These are phyloP conservation scores for Hypoxylon sp. DNA, from an alignment of 2,329 filamentous ascomycete species.

Conservation along the genomic window DNA sequence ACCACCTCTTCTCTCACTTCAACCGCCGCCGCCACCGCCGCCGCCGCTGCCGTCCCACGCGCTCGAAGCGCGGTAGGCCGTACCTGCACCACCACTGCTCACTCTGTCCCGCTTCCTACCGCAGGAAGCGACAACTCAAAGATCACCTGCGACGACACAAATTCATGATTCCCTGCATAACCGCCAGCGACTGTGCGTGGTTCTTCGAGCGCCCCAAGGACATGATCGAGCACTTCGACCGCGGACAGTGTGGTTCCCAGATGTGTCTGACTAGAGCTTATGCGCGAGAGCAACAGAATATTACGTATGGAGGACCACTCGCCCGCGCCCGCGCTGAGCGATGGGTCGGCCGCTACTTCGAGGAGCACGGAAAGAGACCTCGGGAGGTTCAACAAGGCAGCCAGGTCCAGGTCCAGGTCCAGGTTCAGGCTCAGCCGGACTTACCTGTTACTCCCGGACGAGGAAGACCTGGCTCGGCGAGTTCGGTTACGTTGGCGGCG, in stretches of 20 bases:
- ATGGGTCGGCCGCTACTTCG: neutral
- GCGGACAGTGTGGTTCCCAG: neutral
- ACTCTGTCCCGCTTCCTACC: neutral
- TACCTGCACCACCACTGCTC: neutral
- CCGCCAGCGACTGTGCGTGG: neutral
- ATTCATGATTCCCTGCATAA: neutral
- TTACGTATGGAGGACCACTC: neutral
- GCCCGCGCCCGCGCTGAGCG: neutral
- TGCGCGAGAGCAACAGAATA: neutral
- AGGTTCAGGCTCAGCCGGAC: neutral
- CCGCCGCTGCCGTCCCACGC: neutral
- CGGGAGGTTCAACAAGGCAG: neutral
- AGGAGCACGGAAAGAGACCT: neutral
- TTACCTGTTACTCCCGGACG: neutral
- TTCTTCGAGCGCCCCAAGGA: neutral
- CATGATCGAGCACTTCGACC: neutral
- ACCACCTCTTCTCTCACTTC: neutral
- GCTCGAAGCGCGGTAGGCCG: neutral
- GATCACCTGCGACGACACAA: neutral
- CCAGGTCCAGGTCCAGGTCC: neutral
- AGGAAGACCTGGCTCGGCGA: neutral
- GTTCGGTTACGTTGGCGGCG: neutral
- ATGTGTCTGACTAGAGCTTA: neutral
- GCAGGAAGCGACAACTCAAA: neutral
- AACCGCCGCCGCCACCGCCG: too few species aligned